A percentile compares a stretch with the other conserved stretches of the same genome.
Evolutionary conservation across 164 flowering plant genomes (phyloP).

Genomic region (Magnolia kwangsiensis): DNA sequence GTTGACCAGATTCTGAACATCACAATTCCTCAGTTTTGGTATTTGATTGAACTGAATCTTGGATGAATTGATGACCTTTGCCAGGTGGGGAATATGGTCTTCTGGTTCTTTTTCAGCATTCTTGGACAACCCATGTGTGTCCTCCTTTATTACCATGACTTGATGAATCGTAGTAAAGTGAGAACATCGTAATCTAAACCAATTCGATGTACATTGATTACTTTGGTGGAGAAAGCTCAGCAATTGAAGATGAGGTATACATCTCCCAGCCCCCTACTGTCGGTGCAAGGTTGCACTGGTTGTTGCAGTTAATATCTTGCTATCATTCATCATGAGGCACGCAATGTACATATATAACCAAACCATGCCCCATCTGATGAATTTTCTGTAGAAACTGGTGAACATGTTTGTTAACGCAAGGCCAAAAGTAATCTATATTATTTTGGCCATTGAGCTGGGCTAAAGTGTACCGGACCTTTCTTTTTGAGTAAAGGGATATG

Average conservation of each 20-base stretch:
- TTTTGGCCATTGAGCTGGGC: no score
- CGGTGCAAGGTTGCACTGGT: not conserved
- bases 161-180: slow-evolving; percentile 75
- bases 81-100: slow-evolving; percentile 95
- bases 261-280: not conserved
- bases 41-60: not conserved
- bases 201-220: not conserved
- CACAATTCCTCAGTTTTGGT: not conserved
- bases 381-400: not conserved
- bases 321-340: not conserved
- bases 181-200: slow-evolving; percentile 5
- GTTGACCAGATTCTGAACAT: not conserved
- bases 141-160: slow-evolving; percentile 87
- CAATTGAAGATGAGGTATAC: not conserved
- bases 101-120: slow-evolving; percentile 93
- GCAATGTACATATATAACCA: slow-evolving; percentile 1
- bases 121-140: slow-evolving; percentile 94
- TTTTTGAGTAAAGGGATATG: no score
- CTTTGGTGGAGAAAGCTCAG: not conserved
- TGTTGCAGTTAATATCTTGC: not conserved
- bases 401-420: not conserved
- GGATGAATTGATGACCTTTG: not conserved
- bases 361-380: not conserved
- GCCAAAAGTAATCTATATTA: no score
- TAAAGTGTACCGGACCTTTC: no score